Percentiles rank a stretch among this genome's conserved stretches.
Conservation (phyloP, 2,329 filamentous ascomycete species). For the Parafenestella ontariensis region DNA sequence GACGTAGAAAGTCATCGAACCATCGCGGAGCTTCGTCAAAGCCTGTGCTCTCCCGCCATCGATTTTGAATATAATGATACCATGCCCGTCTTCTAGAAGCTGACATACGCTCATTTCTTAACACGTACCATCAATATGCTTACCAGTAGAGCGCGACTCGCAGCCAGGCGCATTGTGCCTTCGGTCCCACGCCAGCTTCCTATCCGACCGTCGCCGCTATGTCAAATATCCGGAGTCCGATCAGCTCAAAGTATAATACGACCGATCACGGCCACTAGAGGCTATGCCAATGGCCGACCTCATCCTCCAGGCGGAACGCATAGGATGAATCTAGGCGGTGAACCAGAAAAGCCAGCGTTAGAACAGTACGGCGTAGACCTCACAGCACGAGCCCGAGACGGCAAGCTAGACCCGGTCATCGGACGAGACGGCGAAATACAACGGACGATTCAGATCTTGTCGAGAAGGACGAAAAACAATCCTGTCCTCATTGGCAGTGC, state of each 20-base stretch:
- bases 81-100: slow-evolving; percentile 3
- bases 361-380: slow-evolving; percentile 93
- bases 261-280: slow-evolving; percentile 55
- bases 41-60: slow-evolving; percentile 29
- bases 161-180: slow-evolving; percentile 43
- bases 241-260: slow-evolving; percentile 32
- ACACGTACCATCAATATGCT: slow-evolving; percentile 40
- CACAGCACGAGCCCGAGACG: slow-evolving; percentile 81
- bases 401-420: slow-evolving; percentile 95
- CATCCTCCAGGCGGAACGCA: slow-evolving; percentile 92
- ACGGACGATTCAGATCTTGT: slow-evolving; percentile 91
- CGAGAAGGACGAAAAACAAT: slow-evolving; percentile 92
- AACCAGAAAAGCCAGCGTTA: slow-evolving; percentile 80
- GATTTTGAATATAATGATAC: slow-evolving; percentile 32
- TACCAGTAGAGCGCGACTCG: slow-evolving; percentile 43
- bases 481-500: slow-evolving; percentile 92
- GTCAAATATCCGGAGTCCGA: slow-evolving; percentile 26
- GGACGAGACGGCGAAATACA: slow-evolving; percentile 92
- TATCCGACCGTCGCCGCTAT: slow-evolving; percentile 30
- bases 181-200: slow-evolving; percentile 21
- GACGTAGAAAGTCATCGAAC: slow-evolving; percentile 31
- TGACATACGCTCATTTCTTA: slow-evolving; percentile 6
- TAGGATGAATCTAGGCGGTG: slow-evolving; percentile 85
- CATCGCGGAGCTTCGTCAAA: slow-evolving; percentile 28
- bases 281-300: slow-evolving; percentile 68